Percentiles rank a stretch among this genome's conserved stretches.
phyloP scores from a whole-genome alignment of 805 yeast species.

The Kodamaea leandrae region DNA sequence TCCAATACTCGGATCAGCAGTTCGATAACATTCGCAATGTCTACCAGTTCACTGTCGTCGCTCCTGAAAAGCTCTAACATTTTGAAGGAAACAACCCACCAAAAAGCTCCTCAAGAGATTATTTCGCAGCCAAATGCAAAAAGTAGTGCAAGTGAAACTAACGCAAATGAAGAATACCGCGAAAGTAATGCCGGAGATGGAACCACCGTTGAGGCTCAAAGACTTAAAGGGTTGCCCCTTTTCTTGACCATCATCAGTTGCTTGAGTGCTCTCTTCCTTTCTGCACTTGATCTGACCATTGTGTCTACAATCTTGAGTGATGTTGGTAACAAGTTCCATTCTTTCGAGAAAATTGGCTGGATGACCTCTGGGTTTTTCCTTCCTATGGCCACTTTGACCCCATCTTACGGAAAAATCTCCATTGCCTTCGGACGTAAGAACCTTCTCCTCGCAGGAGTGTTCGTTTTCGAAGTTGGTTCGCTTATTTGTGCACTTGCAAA shows the following conservation, averaged over 20 bases:
- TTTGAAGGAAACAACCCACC: too few species aligned
- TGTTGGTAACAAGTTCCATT: slow-evolving; percentile 48
- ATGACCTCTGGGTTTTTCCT: slow-evolving; percentile 52
- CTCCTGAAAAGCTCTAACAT: too few species aligned
- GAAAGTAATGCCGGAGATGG: slow-evolving; percentile 45
- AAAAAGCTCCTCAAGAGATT: too few species aligned
- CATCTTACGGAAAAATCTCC: slow-evolving; percentile 58
- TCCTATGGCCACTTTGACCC: slow-evolving; percentile 51
- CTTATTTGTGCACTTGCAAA: slow-evolving; percentile 52
- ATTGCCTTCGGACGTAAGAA: slow-evolving; percentile 57
- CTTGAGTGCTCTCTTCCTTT: slow-evolving; percentile 30
- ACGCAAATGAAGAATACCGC: slow-evolving; percentile 24
- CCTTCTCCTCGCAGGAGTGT: slow-evolving; percentile 45
- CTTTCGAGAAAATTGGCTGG: slow-evolving; percentile 58
- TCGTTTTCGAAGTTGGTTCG: slow-evolving; percentile 61
- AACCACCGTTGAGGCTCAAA: slow-evolving; percentile 34
- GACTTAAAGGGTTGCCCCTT: slow-evolving; percentile 27
- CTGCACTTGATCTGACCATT: slow-evolving; percentile 59
- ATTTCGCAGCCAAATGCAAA: too few species aligned
- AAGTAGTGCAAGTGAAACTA: too few species aligned
- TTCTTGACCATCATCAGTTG: slow-evolving; percentile 25
- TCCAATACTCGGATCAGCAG: too few species aligned
- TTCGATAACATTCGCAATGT: too few species aligned
- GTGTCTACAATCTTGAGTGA: slow-evolving; percentile 48
- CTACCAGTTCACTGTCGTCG: too few species aligned